Evolutionary conservation across 495 filamentous ascomycete genomes (phyloP).

Genomic region (Immersiella caudata): DNA sequence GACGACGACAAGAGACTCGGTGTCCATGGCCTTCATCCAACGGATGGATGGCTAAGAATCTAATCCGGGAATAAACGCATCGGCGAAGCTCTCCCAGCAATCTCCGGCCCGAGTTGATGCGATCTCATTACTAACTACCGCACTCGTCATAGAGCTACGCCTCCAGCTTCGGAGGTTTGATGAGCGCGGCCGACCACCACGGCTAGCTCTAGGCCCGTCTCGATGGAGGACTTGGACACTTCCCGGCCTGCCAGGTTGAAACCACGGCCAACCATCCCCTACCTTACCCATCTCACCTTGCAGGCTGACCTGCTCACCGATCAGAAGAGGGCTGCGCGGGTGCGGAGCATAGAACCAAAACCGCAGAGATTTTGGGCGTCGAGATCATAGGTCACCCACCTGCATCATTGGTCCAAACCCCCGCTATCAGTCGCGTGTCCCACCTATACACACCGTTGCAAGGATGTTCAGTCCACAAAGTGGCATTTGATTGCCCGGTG

Average conservation of each 20-base stretch:
- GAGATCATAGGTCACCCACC: neutral
- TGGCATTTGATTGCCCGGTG: constrained; percentile 22
- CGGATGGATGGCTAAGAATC: too few species aligned
- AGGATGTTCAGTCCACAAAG: constrained; percentile 10
- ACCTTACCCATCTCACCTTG: neutral
- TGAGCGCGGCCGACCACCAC: constrained; percentile 13
- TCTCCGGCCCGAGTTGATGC: constrained; percentile 6
- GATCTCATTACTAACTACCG: neutral
- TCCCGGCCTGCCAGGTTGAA: constrained; percentile 9
- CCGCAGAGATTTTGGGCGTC: neutral
- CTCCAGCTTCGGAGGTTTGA: constrained; percentile 16
- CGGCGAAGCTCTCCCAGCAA: neutral
- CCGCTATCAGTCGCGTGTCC: constrained; percentile 6
- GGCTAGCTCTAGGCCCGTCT: constrained; percentile 1
- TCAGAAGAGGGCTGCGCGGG: neutral
- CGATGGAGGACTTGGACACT: constrained; percentile 12
- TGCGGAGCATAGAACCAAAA: neutral
- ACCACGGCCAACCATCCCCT: constrained; percentile 9
- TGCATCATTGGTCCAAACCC: constrained; percentile 3
- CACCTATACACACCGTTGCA: constrained; percentile 1
- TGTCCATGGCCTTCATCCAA: too few species aligned
- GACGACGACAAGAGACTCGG: too few species aligned
- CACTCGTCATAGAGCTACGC: neutral
- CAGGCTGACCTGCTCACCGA: neutral
- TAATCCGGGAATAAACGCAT: neutral